Base-by-base conservation (phyloP, 2,329 filamentous ascomycete genomes). In the Emergomyces orientalis region DNA sequence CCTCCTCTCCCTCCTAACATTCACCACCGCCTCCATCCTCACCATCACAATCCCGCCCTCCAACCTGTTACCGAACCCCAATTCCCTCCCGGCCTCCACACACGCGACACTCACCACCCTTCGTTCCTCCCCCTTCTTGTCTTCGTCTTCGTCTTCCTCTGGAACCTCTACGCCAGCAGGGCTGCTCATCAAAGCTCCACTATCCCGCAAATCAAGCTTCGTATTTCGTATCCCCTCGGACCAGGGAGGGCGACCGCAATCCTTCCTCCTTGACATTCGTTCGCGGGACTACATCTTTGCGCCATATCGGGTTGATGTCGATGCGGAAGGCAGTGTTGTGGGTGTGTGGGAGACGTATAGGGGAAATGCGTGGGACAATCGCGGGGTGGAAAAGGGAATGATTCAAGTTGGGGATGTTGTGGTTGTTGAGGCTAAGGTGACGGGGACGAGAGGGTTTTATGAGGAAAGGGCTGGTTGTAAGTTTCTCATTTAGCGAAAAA, bases 291-390 rank as follows among this genome's bases (percentile, higher is more conserved):
- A 88, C 74, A 82, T 82, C 61, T 97, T 97, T 73, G 84, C 86
- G 68, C 89, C 91, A 13, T 80, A 95, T 74, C 83, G 93, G 54
- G 83, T 97, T 37, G 94, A 97, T 72, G 65, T 75, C 60, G 74
- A 77, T 45, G 72, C 76, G 27, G 73, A 77, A 68, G 74, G 75
- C 63, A 75, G 79, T 47, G 74, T 81, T 56, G 80, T 91, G 2
- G 77, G 81, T 51, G 86, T 86, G 34, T 94, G 89, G 88, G 89
- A 93, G 79, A 96, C 91, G 32, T 96, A 87, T 73, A 82, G 91
- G 57, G 91, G 91, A 0, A 93, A 96, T 70, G 89, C 94, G 69
- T 97, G 93, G 91, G 86, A 81, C 22, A 95, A 96, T 73, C 88
- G 86, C 71, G 93, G 92, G 19, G 61, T 66, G 17, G 80, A 80